Evolutionary conservation across 176 grass and related monocot genomes (phyloP).

Genomic region (Paspalum vaginatum): DNA sequence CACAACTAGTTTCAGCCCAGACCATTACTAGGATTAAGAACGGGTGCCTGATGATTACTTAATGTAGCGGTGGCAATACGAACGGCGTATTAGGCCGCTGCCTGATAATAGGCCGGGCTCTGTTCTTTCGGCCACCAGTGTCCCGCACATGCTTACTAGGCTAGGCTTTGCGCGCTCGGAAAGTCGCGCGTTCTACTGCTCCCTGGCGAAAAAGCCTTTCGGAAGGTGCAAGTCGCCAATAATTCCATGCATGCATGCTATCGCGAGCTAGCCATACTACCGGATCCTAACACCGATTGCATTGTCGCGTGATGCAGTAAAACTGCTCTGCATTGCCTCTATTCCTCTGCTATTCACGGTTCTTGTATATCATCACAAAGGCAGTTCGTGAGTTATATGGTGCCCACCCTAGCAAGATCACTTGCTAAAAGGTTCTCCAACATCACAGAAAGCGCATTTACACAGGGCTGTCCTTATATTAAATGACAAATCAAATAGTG

Average conservation of each 20-base stretch:
- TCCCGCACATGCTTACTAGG: too few species aligned
- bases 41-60: too few species aligned
- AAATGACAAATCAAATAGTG: not conserved
- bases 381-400: not conserved
- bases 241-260: slow-evolving; percentile 9
- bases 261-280: not conserved
- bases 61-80: too few species aligned
- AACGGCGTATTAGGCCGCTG: too few species aligned
- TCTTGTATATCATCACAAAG: not conserved
- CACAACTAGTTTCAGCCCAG: too few species aligned
- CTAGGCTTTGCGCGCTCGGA: too few species aligned
- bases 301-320: not conserved
- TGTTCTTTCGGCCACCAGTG: too few species aligned
- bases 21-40: too few species aligned
- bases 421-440: not conserved
- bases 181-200: slow-evolving; percentile 30
- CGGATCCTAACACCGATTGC: not conserved
- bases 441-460: not conserved
- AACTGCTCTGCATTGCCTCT: not conserved
- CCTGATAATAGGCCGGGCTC: too few species aligned
- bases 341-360: not conserved
- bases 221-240: slow-evolving; percentile 24
- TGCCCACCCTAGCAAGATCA: not conserved
- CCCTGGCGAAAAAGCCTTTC: not conserved
- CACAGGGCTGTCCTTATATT: not conserved